These are phyloP conservation scores for Chalciporus chontae DNA, from an alignment of 768 basidiomycete species.

Conservation along the genomic window DNA sequence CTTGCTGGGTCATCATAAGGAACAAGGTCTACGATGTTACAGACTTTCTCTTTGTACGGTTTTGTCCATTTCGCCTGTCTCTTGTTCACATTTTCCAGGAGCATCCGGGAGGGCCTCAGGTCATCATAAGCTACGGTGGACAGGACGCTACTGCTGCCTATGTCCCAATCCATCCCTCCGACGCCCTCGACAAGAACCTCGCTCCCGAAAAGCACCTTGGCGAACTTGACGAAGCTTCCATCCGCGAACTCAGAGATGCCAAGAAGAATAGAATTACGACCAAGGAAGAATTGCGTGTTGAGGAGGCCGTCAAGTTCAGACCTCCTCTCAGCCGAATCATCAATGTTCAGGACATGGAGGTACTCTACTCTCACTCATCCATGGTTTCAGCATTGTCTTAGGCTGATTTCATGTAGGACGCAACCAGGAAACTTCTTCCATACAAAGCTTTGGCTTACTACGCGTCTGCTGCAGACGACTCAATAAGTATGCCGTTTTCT, in stretches of 20 bases:
- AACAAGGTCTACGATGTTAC: slow-evolving; percentile 86
- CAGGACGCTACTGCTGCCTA: slow-evolving; percentile 77
- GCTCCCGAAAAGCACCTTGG: slow-evolving; percentile 73
- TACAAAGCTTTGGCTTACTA: slow-evolving; percentile 82
- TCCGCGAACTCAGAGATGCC: slow-evolving; percentile 34
- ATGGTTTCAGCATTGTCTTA: neutral
- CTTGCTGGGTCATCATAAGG: slow-evolving; percentile 83
- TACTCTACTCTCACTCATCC: slow-evolving; percentile 18
- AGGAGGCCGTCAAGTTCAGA: slow-evolving; percentile 53
- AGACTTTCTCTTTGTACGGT: slow-evolving; percentile 61
- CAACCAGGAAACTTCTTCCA: slow-evolving; percentile 70
- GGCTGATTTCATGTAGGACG: slow-evolving; percentile 39
- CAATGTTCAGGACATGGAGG: slow-evolving; percentile 82
- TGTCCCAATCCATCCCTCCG: slow-evolving; percentile 82
- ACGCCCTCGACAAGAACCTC: slow-evolving; percentile 71
- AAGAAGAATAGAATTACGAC: slow-evolving; percentile 48
- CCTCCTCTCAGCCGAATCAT: slow-evolving; percentile 70
- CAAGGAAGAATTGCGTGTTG: slow-evolving; percentile 67
- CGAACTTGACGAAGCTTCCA: slow-evolving; percentile 47
- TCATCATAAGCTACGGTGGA: slow-evolving; percentile 83
- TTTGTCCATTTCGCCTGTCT: neutral
- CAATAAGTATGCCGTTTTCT: slow-evolving; percentile 52
- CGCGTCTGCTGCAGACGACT: slow-evolving; percentile 83
- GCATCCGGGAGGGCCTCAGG: slow-evolving; percentile 78
- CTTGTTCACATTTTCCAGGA: slow-evolving; percentile 38